Evolutionary conservation across 164 flowering plant species (phyloP), one percentile per base, ranked within the genome.

Genomic region (Vitis riparia): DNA sequence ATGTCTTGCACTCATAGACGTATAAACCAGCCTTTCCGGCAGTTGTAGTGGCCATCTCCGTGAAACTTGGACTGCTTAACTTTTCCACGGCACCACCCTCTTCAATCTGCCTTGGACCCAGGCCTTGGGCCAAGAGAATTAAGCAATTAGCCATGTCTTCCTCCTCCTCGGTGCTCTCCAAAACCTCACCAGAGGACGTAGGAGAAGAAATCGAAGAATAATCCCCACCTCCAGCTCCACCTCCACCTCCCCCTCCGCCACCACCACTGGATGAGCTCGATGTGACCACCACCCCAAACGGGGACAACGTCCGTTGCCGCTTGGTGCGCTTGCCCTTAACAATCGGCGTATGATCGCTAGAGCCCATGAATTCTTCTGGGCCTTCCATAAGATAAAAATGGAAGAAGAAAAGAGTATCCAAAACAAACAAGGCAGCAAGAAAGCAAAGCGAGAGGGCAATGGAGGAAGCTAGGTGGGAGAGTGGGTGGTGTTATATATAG

Each of bases 71-170:
- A 51, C 68, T 60, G 71, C 50, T 55, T 67, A 11, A 51, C 16
- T 0, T 1, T 70, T 16, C 50, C 68, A 8, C 58, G 2, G 58
- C 55, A 5, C 59, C 65, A 15, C 61, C 49, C 1, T 84, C 81
- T 62, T 78, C 82, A 14, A 37, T 37, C 44, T 32, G 5, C 44
- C 7, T 37, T 37, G 44, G 44, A 37, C 44, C 44, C 44, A 37
- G 7, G 44, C 44, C 44, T 37, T 23, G 27, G 2, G 92, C 92
- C 10, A 88, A 67, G 17, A 88, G 81, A 71, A 88, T 88, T 11
- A 88, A 64, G 51, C 88, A 86, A 63, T 83, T 83, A 5, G 92
- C 92, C 86, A 85, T 78, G 80, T 86, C 89, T 50, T 23, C 81
- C 83, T 19, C 83, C 86, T 56, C 88, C 49, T 86, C 87, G 1